A percentile compares a stretch with the other conserved stretches of the same genome.
Conservation (phyloP, 805 yeast genomes). For the Ogataea kodamae region DNA sequence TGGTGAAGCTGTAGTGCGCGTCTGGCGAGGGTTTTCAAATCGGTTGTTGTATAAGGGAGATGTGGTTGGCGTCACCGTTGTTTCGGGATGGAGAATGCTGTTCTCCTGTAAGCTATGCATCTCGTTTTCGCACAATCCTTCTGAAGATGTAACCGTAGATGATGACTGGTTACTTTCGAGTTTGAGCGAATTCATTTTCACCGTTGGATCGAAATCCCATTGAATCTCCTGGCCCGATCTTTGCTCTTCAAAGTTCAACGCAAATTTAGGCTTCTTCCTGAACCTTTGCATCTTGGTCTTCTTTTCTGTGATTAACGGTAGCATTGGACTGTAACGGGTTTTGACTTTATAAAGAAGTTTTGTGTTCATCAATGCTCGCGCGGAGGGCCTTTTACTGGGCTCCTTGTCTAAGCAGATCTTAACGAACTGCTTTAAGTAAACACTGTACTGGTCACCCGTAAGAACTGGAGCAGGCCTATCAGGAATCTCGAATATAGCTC, state of each 20-base stretch:
- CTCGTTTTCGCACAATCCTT: constrained; percentile 13
- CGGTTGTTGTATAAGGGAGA: constrained; percentile 18
- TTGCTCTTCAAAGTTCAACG: constrained; percentile 26
- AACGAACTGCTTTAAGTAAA: constrained; percentile 52
- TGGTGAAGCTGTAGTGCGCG: constrained; percentile 2
- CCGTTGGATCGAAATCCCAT: constrained; percentile 26
- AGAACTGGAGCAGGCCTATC: constrained; percentile 58
- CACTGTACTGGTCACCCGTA: constrained; percentile 41
- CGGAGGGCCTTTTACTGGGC: constrained; percentile 63
- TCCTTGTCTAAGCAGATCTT: constrained; percentile 62
- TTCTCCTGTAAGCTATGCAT: constrained; percentile 14
- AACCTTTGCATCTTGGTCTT: constrained; percentile 34
- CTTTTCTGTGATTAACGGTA: constrained; percentile 34
- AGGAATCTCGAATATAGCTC: constrained; percentile 70
- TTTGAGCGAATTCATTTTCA: constrained; percentile 6
- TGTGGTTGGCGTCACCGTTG: constrained; percentile 19
- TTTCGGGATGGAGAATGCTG: constrained; percentile 14
- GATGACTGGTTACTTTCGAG: constrained; percentile 1
- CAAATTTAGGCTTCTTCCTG: constrained; percentile 38
- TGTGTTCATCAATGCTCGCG: constrained; percentile 50
- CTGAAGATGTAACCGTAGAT: constrained; percentile 2
- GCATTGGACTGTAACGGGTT: constrained; percentile 25
- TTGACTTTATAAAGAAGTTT: constrained; percentile 44
- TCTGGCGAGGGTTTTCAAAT: constrained; percentile 10
- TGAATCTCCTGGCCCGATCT: constrained; percentile 26